These are phyloP conservation scores for Hyphochytrium catenoides DNA, from an alignment of 352 stramenopile genomes.

Conservation along the genomic window DNA sequence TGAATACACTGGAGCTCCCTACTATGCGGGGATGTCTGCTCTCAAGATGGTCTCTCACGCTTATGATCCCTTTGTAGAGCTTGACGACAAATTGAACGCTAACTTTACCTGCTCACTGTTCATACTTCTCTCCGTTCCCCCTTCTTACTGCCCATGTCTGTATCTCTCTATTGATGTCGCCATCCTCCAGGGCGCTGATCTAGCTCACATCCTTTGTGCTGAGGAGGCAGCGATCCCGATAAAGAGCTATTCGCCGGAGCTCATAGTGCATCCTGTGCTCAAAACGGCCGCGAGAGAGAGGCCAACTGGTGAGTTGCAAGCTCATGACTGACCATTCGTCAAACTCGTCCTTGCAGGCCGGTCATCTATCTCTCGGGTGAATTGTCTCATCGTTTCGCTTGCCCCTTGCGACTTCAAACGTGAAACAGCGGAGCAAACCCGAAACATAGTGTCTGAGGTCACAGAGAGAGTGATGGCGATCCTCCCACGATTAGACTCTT, in stretches of 20 bases:
- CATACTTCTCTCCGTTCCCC: background rate
- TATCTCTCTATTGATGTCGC: background rate
- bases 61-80: too few species aligned
- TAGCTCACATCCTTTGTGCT: slow-evolving; percentile 84
- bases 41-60: slow-evolving; percentile 71
- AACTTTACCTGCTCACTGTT: background rate
- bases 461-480: slow-evolving; percentile 22
- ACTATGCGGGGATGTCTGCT: slow-evolving; percentile 78
- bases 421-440: background rate
- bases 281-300: slow-evolving; percentile 15
- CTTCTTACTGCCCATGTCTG: background rate
- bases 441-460: slow-evolving; percentile 5
- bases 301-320: slow-evolving; percentile 2
- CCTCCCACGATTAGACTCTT: slow-evolving; percentile 30
- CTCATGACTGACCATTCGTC: too few species aligned
- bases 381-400: background rate
- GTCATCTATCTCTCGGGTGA: too few species aligned
- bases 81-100: background rate
- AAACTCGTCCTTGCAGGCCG: too few species aligned
- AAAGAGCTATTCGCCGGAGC: slow-evolving; percentile 90
- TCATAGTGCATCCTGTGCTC: slow-evolving; percentile 75
- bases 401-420: too few species aligned
- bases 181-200: slow-evolving; percentile 53
- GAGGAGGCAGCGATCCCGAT: slow-evolving; percentile 79
- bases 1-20: slow-evolving; percentile 91